Evolutionary conservation across 345 rosid genomes (phyloP).

Genomic region (Salix exigua): DNA sequence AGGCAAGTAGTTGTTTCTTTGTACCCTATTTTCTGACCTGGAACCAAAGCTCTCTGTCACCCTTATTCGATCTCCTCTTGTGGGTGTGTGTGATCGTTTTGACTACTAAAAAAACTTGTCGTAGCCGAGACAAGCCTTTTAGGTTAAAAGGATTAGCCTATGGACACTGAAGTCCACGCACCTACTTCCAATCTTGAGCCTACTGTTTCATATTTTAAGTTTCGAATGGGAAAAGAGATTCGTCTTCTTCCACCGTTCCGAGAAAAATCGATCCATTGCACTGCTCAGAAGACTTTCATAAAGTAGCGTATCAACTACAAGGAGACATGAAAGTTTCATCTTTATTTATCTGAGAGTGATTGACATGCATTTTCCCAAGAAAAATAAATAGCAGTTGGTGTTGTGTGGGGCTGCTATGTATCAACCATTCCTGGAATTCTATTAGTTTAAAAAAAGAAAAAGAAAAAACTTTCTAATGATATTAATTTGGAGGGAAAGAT

Average conservation of each 20-base stretch:
- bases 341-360: background rate
- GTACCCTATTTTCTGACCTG: constrained; percentile 23
- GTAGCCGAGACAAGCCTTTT: constrained; percentile 27
- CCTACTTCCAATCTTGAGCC: constrained; percentile 22
- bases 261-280: constrained; percentile 2
- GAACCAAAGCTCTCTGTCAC: constrained; percentile 22
- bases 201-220: constrained; percentile 10
- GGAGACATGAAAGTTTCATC: background rate
- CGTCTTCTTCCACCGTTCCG: constrained; percentile 14
- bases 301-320: constrained; percentile 9
- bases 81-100: constrained; percentile 15
- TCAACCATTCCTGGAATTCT: background rate
- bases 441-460: background rate
- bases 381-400: background rate
- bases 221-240: constrained; percentile 23
- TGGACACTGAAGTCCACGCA: constrained; percentile 68
- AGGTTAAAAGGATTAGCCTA: constrained; percentile 37
- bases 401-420: constrained; percentile 1
- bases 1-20: constrained; percentile 14
- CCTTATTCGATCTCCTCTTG: background rate
- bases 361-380: constrained; percentile 15
- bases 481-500: background rate
- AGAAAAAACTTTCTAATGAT: background rate
- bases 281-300: constrained; percentile 14
- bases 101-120: constrained; percentile 21